phyloP scores from a whole-genome alignment of 176 grass and related monocot species.

The Rhynchospora breviuscula region DNA sequence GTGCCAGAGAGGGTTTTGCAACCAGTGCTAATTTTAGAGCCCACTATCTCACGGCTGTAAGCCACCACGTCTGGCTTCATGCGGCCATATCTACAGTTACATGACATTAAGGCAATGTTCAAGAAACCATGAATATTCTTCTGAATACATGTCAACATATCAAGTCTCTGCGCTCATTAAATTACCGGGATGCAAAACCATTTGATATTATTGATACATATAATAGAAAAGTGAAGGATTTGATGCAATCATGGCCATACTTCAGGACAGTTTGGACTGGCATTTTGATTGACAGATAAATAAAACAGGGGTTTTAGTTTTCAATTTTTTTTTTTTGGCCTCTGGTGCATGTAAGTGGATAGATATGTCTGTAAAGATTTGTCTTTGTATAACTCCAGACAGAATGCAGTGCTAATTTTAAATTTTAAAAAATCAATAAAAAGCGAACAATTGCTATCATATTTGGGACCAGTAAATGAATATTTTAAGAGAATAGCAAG shows the following conservation, averaged over 20 bases:
- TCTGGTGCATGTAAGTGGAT: neutral
- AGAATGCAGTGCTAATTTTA: neutral
- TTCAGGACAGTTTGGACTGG: neutral
- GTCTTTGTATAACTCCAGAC: neutral
- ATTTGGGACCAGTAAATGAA: neutral
- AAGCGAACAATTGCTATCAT: neutral
- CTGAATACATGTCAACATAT: neutral
- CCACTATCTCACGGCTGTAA: constrained; percentile 96
- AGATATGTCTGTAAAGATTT: neutral
- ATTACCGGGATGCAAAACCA: neutral
- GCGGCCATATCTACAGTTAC: constrained; percentile 77
- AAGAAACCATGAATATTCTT: neutral
- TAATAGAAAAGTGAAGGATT: neutral
- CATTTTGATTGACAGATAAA: neutral
- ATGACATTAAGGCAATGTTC: neutral
- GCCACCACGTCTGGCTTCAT: constrained; percentile 96
- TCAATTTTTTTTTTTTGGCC: neutral
- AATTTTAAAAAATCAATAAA: neutral
- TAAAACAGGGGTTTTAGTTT: neutral
- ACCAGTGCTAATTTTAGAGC: constrained; percentile 97
- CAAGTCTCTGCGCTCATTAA: neutral
- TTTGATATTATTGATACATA: neutral
- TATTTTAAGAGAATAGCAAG: neutral
- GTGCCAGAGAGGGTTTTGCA: constrained; percentile 97
- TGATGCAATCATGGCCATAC: neutral